Base-by-base conservation (phyloP, 345 rosid species). In the Rhodamnia rubescens region DNA sequence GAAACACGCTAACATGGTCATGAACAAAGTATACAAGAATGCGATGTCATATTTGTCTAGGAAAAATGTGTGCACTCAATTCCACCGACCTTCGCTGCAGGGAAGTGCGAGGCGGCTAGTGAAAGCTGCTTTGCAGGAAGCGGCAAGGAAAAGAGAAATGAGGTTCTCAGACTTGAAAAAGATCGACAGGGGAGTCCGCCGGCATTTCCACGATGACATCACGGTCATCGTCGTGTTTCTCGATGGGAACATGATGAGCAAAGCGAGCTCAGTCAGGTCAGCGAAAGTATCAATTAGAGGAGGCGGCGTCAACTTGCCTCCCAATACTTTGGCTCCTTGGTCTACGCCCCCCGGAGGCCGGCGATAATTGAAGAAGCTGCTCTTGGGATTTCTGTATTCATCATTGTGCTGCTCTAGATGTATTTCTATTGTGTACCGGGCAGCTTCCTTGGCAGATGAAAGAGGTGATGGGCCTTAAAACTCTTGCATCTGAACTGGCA, bases 171-270 rank as follows among this genome's bases (percentile, higher is more conserved):
- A 96, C 92, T 86, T 96, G 90, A 96, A 96, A 90, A 94, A 93
- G 95, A 96, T 96, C 6, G 96, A 95, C 87, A 93, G 99, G 5
- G 98, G 98, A 1, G 97, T 96, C 5, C 88, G 99, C 36, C 87
- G 99, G 42, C 96, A 95, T 94, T 96, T 96, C 95, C 99, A 96
- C 58, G 99, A 96, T 74, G 99, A 96, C 91, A 94, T 94, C 84
- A 96, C 99, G 2, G 98, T 96, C 83, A 84, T 94, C 8, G 96
- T 96, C 14, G 87, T 95, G 91, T 96, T 89, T 88, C 94, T 96
- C 9, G 95, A 95, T 88, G 88, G 96, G 26, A 92, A 87, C 84
- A 80, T 89, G 5, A 90, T 90, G 89, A 92, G 93, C 92, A 90
- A 89, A 87, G 93, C 91, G 3, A 89, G 92, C 87, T 83, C 93